Evolutionary conservation across 2,329 filamentous ascomycete species (phyloP), one percentile per base, ranked within the genome.

Genomic region (Trichoderma sp.): DNA sequence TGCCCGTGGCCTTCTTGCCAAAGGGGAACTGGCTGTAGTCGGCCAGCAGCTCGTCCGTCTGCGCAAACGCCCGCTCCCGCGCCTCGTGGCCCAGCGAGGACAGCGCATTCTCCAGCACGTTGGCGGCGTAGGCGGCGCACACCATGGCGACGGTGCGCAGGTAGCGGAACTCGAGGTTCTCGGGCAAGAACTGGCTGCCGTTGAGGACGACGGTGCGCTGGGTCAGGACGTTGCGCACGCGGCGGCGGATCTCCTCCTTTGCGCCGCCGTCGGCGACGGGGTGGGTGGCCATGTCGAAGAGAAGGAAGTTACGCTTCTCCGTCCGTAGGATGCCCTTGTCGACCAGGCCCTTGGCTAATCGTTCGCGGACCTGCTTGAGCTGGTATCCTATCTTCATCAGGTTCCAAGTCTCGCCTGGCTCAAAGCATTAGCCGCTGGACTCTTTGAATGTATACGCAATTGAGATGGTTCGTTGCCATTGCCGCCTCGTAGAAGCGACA

Each of bases 361-460:
- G 91, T 82, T 99, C 95, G 76, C 95, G 93, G 66, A 99, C 95
- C 84, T 99, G 95, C 82, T 99, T 99, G 72, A 99, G 86, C 82
- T 99, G 95, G 80, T 99, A 99, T 77, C 95, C 95, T 73, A 99
- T 99, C 84, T 99, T 99, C 95, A 99, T 98, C 70, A 99, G 82
- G 77, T 99, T 99, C 95, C 95, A 99, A 63, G 95, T 99, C 80
- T 99, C 95, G 77, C 95, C 94, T 98, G 26, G 48, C 26, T 19
- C 24, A 17, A 24, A 21, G 34, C 26, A 41, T 57, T 26, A 55
- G 50, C 50, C 50, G n/a, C 28, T 14, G 50, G 28, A 52, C 19
- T 52, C 28, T 10, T 52, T n/a, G 19, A 1, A 30, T 21, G 19
- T 44, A 39, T 5, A 10, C 12, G 5, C 14, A 30, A 19, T 3